Evolutionary conservation across 257 asterid species (phyloP), one percentile per base, ranked within the genome.

Genomic region (Scutellaria baicalensis): DNA sequence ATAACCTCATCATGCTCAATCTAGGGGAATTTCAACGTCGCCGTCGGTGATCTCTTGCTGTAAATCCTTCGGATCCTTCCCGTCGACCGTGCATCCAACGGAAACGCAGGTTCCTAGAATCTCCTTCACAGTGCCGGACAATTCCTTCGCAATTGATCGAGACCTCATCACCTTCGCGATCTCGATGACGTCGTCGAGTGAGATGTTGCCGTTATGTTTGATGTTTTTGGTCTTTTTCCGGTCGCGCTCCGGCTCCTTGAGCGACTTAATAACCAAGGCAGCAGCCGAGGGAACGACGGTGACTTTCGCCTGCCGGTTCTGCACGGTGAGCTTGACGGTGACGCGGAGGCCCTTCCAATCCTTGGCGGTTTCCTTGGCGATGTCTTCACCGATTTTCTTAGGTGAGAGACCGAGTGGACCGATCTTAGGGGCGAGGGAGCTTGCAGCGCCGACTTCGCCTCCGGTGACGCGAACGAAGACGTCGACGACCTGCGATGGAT

Each of bases 321-420:
- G 91, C 0, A 85, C 90, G 0, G 90, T 88, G 8, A 87, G 87
- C 66, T 87, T 87, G 39, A 84, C 89, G 38, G 94, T 87, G 9
- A 85, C 85, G 6, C 91, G 82, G 13, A 87, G 89, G 60, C 91
- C 94, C 72, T 87, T 87, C 94, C 94, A 87, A 58, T 87, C 89
- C 75, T 85, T 84, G 17, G 91, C 84, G 13, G 95, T 88, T 71
- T 88, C 89, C 59, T 88, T 85, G 8, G 91, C 91, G 16, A 88
- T 88, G 71, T 88, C 95, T 64, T 85, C 91, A 23, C 91, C 95
- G 66, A 89, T 86, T 55, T 89, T 89, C 63, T 86, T 83, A 0
- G 96, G 96, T 0, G 90, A 86, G 6, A 86, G 89, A 49, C 96
- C 91, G 3, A 86, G 84, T 0, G 93, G 92, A n/a, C 93, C 93